Evolutionary conservation across 192 early-diverging fungal genomes (phyloP).

Genomic region (Chytriomyces confervae): DNA sequence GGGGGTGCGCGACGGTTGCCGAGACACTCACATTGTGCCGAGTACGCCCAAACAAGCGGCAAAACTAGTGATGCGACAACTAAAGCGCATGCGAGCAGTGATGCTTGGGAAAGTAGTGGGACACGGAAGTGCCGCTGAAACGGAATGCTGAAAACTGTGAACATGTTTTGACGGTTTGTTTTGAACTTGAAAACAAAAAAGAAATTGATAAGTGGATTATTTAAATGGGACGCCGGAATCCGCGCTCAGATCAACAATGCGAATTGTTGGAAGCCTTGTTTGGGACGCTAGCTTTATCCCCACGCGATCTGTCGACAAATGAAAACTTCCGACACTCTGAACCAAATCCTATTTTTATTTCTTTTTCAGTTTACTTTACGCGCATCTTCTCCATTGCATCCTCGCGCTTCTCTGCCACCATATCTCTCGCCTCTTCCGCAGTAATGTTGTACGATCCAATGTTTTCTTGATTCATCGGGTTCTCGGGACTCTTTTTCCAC

Average conservation of each 20-base stretch:
- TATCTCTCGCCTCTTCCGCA: slow-evolving; percentile 59
- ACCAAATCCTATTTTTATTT: no score
- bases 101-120: slow-evolving; percentile 29
- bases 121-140: slow-evolving; percentile 43
- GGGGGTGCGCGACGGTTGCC: background rate
- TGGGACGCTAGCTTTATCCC: no score
- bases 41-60: slow-evolving; percentile 43
- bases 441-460: slow-evolving; percentile 76
- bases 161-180: slow-evolving; percentile 19
- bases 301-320: no score
- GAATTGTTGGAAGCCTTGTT: no score
- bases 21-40: slow-evolving; percentile 35
- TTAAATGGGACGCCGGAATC: no score
- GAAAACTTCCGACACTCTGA: no score
- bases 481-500: slow-evolving; percentile 76
- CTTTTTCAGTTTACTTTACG: slow-evolving; percentile 41
- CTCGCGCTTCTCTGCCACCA: slow-evolving; percentile 55
- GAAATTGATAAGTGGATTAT: no score
- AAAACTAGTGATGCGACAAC: slow-evolving; percentile 16
- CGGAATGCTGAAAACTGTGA: slow-evolving; percentile 32
- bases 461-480: slow-evolving; percentile 72
- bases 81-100: slow-evolving; percentile 26
- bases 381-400: slow-evolving; percentile 59
- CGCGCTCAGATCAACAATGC: no score
- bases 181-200: background rate